Base-by-base conservation (phyloP, 106 monocot species). In the Dendrobium huoshanense region DNA sequence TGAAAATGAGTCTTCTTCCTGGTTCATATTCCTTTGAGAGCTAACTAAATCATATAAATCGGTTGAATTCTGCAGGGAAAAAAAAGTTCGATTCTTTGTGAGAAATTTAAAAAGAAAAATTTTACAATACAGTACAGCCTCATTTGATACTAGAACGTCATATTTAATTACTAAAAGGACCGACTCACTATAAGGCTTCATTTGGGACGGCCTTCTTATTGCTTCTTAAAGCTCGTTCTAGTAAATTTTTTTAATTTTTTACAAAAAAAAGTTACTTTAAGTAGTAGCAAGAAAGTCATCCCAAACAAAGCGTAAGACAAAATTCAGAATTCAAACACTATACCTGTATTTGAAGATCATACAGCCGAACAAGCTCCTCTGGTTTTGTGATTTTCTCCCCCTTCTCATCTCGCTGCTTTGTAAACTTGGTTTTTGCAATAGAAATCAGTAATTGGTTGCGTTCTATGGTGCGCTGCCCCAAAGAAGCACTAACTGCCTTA, bases 301-400 rank as follows among this genome's bases (percentile, higher is more conserved):
- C 37, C 37, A 37, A 37, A 37, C 37, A 3, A 37, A 37, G 3
- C 37, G 3, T 37, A 37, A 37, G 37, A 37, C 37, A 37, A 13
- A 15, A 70, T 70, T 31, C 9, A 40, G 19, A 42, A 64, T 40
- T 74, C 49, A 51, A 58, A 18, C 5, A 81, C n/a, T 18, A 45
- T 75, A 99, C 99, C 93, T 99, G 99, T 59, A 99, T 95, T 73
- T 93, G 77, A 82, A 99, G 99, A 88, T 99, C 99, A 84, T 86
- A 99, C 33, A 99, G 80, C 41, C 93, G 95, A 84, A 99, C 95
- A 83, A 99, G 95, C 77, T 99, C 99, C 83, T 99, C 99, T 45
- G 99, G 99, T 80, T 93, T 93, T 76, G 95, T 93, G 56, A 86
- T 82, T 55, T 88, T 95, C 55, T 99, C 98, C 42, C 87, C 82